Evolutionary conservation across 805 yeast species (phyloP).

Genomic region (Cyberlindnera maritima): DNA sequence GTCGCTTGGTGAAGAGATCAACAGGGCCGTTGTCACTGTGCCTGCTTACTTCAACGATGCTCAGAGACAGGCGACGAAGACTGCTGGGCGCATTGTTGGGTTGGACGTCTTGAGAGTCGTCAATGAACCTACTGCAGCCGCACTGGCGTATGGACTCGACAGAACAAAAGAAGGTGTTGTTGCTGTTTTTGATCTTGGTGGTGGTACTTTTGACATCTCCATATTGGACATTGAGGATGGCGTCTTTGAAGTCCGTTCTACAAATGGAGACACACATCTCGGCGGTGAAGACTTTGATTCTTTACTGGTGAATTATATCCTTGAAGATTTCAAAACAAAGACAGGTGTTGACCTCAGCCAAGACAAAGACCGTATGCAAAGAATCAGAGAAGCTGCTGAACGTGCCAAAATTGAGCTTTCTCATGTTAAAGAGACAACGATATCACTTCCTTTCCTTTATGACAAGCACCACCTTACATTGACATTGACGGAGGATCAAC

Average conservation of each 20-base stretch:
- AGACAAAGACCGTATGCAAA: conserved; percentile 53
- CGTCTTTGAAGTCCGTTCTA: conserved; percentile 77
- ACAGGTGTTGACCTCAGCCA: conserved; percentile 31
- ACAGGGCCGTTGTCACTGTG: conserved; percentile 78
- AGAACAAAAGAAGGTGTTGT: conserved; percentile 39
- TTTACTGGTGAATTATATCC: conserved; percentile 52
- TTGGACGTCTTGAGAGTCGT: conserved; percentile 71
- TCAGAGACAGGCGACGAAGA: conserved; percentile 81
- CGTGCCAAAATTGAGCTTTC: conserved; percentile 73
- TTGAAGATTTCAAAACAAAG: conserved; percentile 51
- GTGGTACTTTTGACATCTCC: conserved; percentile 84
- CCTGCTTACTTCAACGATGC: conserved; percentile 84
- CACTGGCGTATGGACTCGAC: conserved; percentile 76
- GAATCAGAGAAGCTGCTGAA: conserved; percentile 79
- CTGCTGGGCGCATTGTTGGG: conserved; percentile 75
- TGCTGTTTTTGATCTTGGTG: conserved; percentile 73
- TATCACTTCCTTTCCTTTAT: conserved; percentile 68
- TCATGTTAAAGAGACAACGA: conserved; percentile 56
- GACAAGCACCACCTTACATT: conserved; percentile 59
- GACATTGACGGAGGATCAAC: conserved; percentile 59
- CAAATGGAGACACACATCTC: conserved; percentile 80
- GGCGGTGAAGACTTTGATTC: conserved; percentile 88
- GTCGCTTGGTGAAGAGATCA: conserved; percentile 49
- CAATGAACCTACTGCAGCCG: conserved; percentile 86
- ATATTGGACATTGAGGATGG: conserved; percentile 76